A percentile compares a stretch with the other conserved stretches of the same genome.
These are phyloP conservation scores for Schizosaccharomyces pombe DNA, from an alignment of 805 yeast genomes.

Conservation along the genomic window DNA sequence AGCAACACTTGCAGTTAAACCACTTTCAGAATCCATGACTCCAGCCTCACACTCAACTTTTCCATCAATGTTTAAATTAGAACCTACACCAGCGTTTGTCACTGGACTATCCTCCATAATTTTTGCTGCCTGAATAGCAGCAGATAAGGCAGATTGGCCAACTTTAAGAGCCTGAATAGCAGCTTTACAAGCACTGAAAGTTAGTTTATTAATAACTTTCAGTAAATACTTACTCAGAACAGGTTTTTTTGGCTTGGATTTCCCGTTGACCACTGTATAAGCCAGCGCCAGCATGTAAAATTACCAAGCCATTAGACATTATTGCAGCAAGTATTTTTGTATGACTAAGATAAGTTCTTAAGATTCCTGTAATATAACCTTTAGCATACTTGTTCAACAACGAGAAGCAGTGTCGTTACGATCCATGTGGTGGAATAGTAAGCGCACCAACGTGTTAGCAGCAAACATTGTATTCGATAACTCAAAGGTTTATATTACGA, in stretches of 20 bases:
- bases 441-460: too few relatives aligned
- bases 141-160: not conserved
- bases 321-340: too few relatives aligned
- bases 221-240: not conserved
- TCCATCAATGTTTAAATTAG: constrained; percentile 17
- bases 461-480: too few relatives aligned
- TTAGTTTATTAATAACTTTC: too few relatives aligned
- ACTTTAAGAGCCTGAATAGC: not conserved
- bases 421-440: too few relatives aligned
- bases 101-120: constrained; percentile 16
- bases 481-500: too few relatives aligned
- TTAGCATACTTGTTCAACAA: too few relatives aligned
- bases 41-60: constrained; percentile 22
- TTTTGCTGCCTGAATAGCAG: not conserved
- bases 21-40: constrained; percentile 10
- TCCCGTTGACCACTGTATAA: not conserved
- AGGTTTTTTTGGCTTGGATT: not conserved
- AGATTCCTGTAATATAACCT: too few relatives aligned
- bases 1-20: not conserved
- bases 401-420: too few relatives aligned
- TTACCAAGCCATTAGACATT: not conserved
- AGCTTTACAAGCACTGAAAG: not conserved
- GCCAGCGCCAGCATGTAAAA: constrained; percentile 1
- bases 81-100: constrained; percentile 21
- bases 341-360: too few relatives aligned